Evolutionary conservation across 2,329 filamentous ascomycete species (phyloP), one percentile per base, ranked within the genome.

Genomic region (Aspergillus bombycis): DNA sequence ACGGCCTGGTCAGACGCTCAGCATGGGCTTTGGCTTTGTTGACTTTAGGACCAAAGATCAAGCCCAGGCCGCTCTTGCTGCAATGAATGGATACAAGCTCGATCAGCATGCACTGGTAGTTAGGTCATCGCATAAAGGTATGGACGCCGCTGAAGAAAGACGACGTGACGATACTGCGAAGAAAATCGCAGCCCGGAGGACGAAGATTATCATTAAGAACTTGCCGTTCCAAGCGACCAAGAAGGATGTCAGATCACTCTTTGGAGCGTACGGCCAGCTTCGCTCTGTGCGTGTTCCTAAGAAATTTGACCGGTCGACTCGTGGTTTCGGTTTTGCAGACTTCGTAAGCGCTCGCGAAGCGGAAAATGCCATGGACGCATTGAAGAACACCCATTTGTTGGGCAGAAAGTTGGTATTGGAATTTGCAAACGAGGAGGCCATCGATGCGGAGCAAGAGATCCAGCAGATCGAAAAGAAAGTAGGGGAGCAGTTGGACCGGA

Each of bases 201-300:
- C 94, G 55, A 98, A 98, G 85, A 91, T 99, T 74, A 90, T 98
- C 79, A 91, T 99, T 83, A 99, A 98, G 84, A 99, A 99, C 82
- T 82, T 99, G 79, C 94, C 95, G 23, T 99, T 99, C 82, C 93
- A 98, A 82, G 91, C 92, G 56, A 91, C 89, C 60, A 97, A 97
- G 83, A 95, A 96, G 78, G 95, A 99, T 76, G 86, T 99, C 63
- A 88, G 92, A 67, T 84, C 90, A 60, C 84, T 98, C 48, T 94
- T 98, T 76, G 89, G 91, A 65, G 89, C 92, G 41, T 98, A 97
- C 79, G 96, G 95, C 53, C 91, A 97, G 77, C 87, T 99, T 67
- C 91, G 93, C 73, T 94, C 93, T 59, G 92, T 99, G 65, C 91
- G 95, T 67, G 88, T 99, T 74, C 95, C 95, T 59, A 94, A 96